Evolutionary conservation across 1,139 yeast genomes (phyloP).

Genomic region (Arxiozyma heterogenica): DNA sequence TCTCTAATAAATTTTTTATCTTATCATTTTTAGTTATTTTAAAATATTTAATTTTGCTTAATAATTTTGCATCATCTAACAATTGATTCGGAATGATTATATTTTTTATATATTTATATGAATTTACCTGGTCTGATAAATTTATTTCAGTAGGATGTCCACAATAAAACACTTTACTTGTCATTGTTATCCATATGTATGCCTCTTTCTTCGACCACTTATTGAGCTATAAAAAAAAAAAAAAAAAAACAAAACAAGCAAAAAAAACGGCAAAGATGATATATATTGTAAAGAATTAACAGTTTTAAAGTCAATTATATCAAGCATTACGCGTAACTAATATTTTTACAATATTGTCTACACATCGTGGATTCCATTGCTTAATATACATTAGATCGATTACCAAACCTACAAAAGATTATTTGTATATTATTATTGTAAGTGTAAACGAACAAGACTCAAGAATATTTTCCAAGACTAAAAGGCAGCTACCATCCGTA

Average conservation of each 20-base stretch:
- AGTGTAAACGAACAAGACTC: too few relatives aligned
- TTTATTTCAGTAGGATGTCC: conserved; percentile 8
- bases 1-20: conserved; percentile 12
- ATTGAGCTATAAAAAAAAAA: too few relatives aligned
- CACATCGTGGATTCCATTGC: too few relatives aligned
- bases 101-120: conserved; percentile 10
- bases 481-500: neutral
- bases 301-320: too few relatives aligned
- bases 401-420: too few relatives aligned
- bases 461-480: too few relatives aligned
- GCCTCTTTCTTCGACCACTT: neutral
- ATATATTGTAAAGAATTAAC: neutral
- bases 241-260: too few relatives aligned
- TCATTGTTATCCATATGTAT: neutral
- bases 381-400: too few relatives aligned
- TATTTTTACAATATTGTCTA: too few relatives aligned
- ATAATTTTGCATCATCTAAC: neutral
- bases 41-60: conserved; percentile 1
- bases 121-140: conserved; percentile 5
- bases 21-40: conserved; percentile 16
- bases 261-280: too few relatives aligned
- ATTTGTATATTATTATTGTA: too few relatives aligned
- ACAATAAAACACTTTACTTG: conserved; percentile 4
- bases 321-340: neutral
- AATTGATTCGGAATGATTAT: conserved; percentile 5